Conservation (phyloP, 257 asterid genomes). For the Apocynum venetum region DNA sequence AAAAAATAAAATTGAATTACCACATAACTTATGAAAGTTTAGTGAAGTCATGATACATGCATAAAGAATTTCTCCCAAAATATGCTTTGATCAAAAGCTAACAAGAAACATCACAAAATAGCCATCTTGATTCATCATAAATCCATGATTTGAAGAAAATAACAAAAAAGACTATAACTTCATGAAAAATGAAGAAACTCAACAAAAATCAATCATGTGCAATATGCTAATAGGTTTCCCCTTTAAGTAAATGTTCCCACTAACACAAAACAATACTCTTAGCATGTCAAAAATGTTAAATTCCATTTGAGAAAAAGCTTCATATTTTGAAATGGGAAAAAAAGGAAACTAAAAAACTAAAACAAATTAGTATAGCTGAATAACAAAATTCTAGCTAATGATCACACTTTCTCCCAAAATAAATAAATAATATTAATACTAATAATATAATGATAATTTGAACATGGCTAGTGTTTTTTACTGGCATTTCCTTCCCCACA, state of each 20-base stretch:
- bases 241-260: background rate
- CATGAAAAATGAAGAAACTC: background rate
- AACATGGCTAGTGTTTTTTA: background rate
- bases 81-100: slow-evolving; percentile 21
- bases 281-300: background rate
- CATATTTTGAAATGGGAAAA: background rate
- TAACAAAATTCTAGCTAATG: background rate
- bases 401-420: too few relatives aligned
- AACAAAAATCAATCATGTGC: too few relatives aligned
- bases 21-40: slow-evolving; percentile 13
- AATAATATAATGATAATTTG: too few relatives aligned
- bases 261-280: background rate
- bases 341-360: background rate
- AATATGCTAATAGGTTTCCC: background rate
- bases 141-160: slow-evolving; percentile 67
- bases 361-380: background rate
- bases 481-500: background rate
- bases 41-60: slow-evolving; percentile 7
- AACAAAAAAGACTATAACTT: background rate
- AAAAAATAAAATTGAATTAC: background rate
- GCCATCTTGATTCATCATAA: slow-evolving; percentile 83
- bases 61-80: slow-evolving; percentile 6
- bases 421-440: too few relatives aligned
- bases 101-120: slow-evolving; percentile 79
- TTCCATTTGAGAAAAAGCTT: background rate